A percentile compares a stretch with the other conserved stretches of the same genome.
These are phyloP conservation scores for Cladorrhinum sp. DNA, from an alignment of 2,329 filamentous ascomycete genomes.

Conservation along the genomic window DNA sequence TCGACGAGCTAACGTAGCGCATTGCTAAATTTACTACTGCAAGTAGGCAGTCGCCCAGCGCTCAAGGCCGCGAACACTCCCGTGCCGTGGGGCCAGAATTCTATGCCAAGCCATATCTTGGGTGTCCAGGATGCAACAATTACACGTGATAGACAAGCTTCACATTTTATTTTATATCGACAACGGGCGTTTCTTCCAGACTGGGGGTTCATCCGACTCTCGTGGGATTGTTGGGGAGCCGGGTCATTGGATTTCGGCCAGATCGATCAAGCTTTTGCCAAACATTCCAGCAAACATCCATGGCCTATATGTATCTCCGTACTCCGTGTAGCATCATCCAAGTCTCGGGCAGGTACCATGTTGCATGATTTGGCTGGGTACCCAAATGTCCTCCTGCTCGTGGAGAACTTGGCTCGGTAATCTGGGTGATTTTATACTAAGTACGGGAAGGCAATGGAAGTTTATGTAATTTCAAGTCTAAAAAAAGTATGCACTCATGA, in stretches of 20 bases:
- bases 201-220: not conserved
- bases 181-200: not conserved
- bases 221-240: not conserved
- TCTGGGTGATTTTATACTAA: no score
- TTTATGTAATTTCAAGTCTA: not conserved
- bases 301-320: not conserved
- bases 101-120: not conserved
- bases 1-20: constrained; percentile 1
- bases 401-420: no score
- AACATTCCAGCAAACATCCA: not conserved
- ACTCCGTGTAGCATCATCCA: not conserved
- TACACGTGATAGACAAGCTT: not conserved
- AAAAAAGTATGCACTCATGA: not conserved
- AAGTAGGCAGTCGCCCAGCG: not conserved
- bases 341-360: not conserved
- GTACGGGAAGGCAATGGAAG: no score
- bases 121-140: not conserved
- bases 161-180: not conserved
- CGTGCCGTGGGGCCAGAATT: not conserved
- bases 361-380: no score
- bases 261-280: not conserved
- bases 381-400: no score
- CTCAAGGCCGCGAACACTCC: not conserved
- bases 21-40: constrained; percentile 1
- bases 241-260: not conserved